phyloP scores from a whole-genome alignment of 371 early-diverging fungal species.

The Caulochytrium protostelioides region DNA sequence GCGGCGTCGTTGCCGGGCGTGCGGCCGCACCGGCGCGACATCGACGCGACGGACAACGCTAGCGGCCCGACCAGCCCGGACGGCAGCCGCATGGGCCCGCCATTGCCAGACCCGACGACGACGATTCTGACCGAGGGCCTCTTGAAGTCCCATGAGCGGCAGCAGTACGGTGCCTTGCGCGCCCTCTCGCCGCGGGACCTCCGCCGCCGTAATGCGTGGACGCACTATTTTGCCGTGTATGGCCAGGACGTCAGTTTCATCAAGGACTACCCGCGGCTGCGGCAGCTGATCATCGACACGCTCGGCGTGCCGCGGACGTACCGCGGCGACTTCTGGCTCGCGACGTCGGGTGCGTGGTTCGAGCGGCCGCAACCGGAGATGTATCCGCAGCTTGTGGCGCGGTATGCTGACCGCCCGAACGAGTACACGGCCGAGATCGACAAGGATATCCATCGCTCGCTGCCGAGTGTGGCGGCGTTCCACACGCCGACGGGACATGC shows the following conservation, averaged over 20 bases:
- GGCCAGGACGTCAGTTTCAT: constrained; percentile 34
- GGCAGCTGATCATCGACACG: constrained; percentile 18
- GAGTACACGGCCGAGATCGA: constrained; percentile 37
- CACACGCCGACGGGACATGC: constrained; percentile 29
- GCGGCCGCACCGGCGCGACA: too few relatives aligned
- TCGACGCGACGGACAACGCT: too few relatives aligned
- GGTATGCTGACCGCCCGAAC: constrained; percentile 9
- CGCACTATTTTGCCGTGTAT: constrained; percentile 23
- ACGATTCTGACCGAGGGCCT: too few relatives aligned
- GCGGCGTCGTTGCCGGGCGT: too few relatives aligned
- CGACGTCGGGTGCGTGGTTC: constrained; percentile 21
- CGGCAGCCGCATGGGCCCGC: too few relatives aligned
- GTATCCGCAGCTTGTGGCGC: constrained; percentile 13
- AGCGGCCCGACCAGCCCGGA: too few relatives aligned
- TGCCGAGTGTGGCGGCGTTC: constrained; percentile 31
- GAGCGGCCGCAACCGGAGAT: constrained; percentile 16
- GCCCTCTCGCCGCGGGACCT: too few relatives aligned
- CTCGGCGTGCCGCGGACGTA: constrained; percentile 19
- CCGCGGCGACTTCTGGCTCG: constrained; percentile 30
- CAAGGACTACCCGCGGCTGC: constrained; percentile 19
- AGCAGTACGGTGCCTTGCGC: too few relatives aligned
- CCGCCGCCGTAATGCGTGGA: constrained; percentile 11
- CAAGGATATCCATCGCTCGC: constrained; percentile 34
- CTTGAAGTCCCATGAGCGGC: too few relatives aligned
- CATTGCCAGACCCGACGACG: too few relatives aligned